Conservation (phyloP, 1,139 yeast species). For the Kodamaea plutei region DNA sequence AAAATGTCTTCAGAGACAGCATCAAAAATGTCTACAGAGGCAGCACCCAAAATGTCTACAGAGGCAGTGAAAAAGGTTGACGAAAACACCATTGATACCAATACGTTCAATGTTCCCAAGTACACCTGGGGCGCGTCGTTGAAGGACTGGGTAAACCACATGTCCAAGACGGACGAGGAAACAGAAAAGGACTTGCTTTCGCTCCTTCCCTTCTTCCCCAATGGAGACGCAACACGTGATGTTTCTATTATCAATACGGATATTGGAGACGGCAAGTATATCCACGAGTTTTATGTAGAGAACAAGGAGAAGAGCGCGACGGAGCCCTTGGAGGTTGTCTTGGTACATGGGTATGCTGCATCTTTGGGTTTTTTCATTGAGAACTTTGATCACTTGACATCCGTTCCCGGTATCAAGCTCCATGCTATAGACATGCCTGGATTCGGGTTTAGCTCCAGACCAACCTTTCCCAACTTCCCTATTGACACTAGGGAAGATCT, state of each 20-base stretch:
- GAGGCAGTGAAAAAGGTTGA: too few species aligned
- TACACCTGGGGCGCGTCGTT: conserved; percentile 32
- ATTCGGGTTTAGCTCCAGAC: conserved; percentile 43
- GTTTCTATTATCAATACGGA: conserved; percentile 48
- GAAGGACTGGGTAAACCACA: conserved; percentile 37
- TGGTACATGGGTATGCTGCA: conserved; percentile 48
- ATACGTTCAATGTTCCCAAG: too few species aligned
- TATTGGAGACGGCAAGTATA: conserved; percentile 23
- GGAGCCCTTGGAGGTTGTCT: conserved; percentile 31
- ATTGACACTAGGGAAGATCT: conserved; percentile 26
- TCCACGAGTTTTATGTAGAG: conserved; percentile 56
- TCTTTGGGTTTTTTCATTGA: conserved; percentile 42
- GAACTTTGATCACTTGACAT: conserved; percentile 36
- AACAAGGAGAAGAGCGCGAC: conserved; percentile 23
- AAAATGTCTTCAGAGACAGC: too few species aligned
- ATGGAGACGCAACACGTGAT: conserved; percentile 44
- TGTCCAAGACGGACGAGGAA: conserved; percentile 21
- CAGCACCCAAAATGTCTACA: too few species aligned
- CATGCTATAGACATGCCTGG: conserved; percentile 47
- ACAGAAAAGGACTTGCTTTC: conserved; percentile 39
- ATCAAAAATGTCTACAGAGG: too few species aligned
- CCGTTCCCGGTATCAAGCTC: conserved; percentile 39
- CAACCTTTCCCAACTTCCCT: conserved; percentile 33
- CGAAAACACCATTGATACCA: too few species aligned
- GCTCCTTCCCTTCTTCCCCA: conserved; percentile 56